phyloP scores from a whole-genome alignment of 768 basidiomycete genomes.

The Cystobasidium ongulense region DNA sequence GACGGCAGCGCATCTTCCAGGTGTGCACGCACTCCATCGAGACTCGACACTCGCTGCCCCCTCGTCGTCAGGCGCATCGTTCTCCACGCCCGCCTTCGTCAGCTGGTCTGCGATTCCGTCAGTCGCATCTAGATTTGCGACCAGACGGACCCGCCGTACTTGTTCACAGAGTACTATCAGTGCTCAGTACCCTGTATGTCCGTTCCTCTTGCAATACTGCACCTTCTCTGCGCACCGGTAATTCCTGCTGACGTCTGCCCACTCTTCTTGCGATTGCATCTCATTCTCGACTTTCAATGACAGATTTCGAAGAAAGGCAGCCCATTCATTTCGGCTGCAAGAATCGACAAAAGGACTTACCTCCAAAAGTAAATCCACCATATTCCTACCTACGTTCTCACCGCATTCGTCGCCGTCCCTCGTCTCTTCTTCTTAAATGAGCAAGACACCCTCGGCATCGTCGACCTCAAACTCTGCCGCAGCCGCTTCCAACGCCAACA shows the following conservation, averaged over 20 bases:
- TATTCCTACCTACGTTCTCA: not conserved
- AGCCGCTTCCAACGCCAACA: constrained; percentile 14
- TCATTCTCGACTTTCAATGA: not conserved
- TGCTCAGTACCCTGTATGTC: not conserved
- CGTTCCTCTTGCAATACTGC: not conserved
- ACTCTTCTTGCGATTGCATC: not conserved
- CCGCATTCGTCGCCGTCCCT: not conserved
- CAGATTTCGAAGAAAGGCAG: not conserved
- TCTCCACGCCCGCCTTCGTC: too few species aligned
- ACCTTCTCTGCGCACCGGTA: not conserved
- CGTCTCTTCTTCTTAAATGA: constrained; percentile 7
- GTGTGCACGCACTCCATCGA: too few species aligned
- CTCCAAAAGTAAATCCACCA: not conserved
- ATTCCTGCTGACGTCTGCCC: not conserved
- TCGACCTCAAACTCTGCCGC: constrained; percentile 3
- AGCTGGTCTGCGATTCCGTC: not conserved
- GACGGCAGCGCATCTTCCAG: too few species aligned
- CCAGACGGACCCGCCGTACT: too few species aligned
- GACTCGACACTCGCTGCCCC: too few species aligned
- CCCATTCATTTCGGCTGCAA: not conserved
- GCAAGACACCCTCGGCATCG: constrained; percentile 9
- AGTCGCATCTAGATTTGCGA: not conserved
- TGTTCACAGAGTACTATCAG: not conserved
- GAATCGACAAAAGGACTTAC: not conserved
- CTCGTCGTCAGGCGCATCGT: too few species aligned